Conservation (phyloP, 768 basidiomycete genomes). For the Hygrocybe punicea region DNA sequence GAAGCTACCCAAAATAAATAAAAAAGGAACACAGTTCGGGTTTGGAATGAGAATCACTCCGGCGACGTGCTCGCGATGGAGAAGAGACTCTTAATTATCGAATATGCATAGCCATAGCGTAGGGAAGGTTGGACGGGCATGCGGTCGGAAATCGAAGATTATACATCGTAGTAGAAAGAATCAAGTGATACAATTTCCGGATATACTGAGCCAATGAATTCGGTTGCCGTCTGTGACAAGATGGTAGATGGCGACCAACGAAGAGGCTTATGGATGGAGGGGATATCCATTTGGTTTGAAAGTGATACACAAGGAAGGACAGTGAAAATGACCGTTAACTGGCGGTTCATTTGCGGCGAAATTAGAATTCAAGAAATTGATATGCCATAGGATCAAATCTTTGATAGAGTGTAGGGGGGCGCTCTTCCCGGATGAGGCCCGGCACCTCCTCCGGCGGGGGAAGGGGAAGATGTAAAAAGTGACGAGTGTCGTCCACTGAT, state of each 20-base stretch:
- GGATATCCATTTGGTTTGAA: no score
- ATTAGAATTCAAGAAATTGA: constrained; percentile 75
- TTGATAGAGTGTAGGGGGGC: constrained; percentile 54
- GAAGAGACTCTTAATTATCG: no score
- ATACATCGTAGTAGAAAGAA: background rate
- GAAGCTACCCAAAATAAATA: no score
- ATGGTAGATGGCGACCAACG: background rate
- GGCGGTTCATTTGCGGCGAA: background rate
- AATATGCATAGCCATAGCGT: background rate
- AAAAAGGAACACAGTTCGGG: no score
- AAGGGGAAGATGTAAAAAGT: constrained; percentile 78
- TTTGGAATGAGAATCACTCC: no score
- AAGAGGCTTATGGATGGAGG: background rate
- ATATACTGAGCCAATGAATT: background rate
- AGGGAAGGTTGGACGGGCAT: background rate
- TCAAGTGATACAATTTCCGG: background rate
- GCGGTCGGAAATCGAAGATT: background rate
- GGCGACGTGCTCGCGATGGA: no score
- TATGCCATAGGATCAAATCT: constrained; percentile 65
- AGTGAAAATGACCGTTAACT: no score
- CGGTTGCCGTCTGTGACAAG: background rate
- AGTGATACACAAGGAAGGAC: no score
- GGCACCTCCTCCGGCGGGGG: constrained; percentile 77
- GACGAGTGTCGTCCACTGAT: constrained; percentile 78
- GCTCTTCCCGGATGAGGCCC: constrained; percentile 66